Evolutionary conservation across 768 basidiomycete genomes (phyloP).

Genomic region (Kondoa subrosea): DNA sequence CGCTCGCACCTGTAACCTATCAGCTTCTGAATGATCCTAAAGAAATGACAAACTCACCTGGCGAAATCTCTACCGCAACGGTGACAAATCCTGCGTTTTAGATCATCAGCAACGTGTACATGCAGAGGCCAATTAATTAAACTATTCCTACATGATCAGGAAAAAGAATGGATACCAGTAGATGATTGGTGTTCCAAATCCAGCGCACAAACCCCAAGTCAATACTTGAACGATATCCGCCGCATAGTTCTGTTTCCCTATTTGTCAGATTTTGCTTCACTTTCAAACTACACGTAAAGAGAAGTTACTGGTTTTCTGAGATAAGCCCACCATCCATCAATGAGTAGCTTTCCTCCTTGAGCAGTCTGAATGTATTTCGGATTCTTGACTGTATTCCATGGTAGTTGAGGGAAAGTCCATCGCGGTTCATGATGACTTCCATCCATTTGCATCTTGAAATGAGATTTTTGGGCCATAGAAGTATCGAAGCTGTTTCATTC

Average conservation of each 20-base stretch:
- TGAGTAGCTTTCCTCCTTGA: conserved; percentile 82
- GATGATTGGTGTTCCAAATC: conserved; percentile 46
- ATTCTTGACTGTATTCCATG: conserved; percentile 61
- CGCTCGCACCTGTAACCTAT: conserved; percentile 19
- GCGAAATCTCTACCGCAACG: conserved; percentile 88
- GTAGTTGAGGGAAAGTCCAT: conserved; percentile 84
- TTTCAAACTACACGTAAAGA: neutral
- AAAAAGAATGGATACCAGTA: conserved; percentile 98
- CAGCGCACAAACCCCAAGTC: conserved; percentile 23
- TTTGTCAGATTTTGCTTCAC: neutral
- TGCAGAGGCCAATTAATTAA: neutral
- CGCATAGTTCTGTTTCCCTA: conserved; percentile 71
- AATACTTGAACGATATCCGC: conserved; percentile 46
- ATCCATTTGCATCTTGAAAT: conserved; percentile 82
- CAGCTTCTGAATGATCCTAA: neutral
- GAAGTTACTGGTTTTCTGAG: conserved; percentile 71
- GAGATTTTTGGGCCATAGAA: conserved; percentile 88
- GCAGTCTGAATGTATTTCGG: conserved; percentile 83
- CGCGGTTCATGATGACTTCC: conserved; percentile 40
- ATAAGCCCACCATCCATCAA: conserved; percentile 84
- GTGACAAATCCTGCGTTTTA: conserved; percentile 44
- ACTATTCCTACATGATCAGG: conserved; percentile 46
- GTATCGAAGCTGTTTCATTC: conserved; percentile 65
- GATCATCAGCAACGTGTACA: neutral
- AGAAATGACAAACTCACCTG: conserved; percentile 39